Base-by-base conservation (phyloP, 805 yeast species). In the Candida tammaniensis region DNA sequence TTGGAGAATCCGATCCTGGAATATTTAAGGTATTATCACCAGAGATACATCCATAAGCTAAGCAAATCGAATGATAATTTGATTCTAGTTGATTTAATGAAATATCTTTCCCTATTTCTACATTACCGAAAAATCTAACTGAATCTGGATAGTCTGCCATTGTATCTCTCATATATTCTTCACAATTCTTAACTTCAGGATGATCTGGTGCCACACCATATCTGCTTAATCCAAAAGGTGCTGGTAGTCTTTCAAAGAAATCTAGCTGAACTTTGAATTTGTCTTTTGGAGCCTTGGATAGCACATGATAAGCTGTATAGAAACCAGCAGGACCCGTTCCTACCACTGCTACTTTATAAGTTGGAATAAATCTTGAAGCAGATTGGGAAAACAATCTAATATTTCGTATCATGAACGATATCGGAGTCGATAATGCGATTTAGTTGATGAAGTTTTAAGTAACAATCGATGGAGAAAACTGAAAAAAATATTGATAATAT, bases 191-290 rank as follows among this genome's bases (percentile, higher is more conserved):
- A 20, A 93, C 98, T 51, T 93, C 98, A 0, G 96, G 96, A 59
- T 93, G 97, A 59, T 93, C 99, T 2, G 99, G 99, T 0, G 98
- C 97, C n/a, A 93, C 98, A 1, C 99, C 99, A 54, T 76, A 89
- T 22, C 99, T 62, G 26, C 89, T 80, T 21, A 93, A 68, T 0
- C 99, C 99, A 62, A 74, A 91, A 0, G 98, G 98, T 5, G 88
- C 80, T 0, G 97, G 96, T 17, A 80, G 63, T 42, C 77, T 72
- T 51, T 93, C 99, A 64, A 80, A 88, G 57, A 91, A 69, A 40
- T 86, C 93, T 4, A 89, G 69, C 37, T 71, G 32, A n/a, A 67
- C 30, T 3, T 47, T 39, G 23, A 51, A 37, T 16, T 47, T 34
- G 4, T 61, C 57, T 3, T 62, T 52, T 4, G 58, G 44, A 2